These are phyloP conservation scores for Rheum nobile DNA, from an alignment of 148 eudicot species.

Conservation along the genomic window DNA sequence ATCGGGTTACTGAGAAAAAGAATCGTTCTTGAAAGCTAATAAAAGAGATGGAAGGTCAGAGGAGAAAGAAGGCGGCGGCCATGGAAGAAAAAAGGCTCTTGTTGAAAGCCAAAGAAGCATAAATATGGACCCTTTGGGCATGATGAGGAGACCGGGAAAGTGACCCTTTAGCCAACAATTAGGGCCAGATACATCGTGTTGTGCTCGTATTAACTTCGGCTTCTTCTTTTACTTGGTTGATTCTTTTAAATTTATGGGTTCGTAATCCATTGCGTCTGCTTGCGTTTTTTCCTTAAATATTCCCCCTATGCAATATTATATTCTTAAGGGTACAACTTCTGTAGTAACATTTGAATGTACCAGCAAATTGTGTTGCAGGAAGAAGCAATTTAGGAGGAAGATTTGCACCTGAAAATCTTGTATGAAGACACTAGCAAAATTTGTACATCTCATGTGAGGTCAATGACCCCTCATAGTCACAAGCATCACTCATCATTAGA, in stretches of 20 bases:
- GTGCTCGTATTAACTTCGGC: not conserved
- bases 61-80: not conserved
- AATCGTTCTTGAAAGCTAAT: not conserved
- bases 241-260: not conserved
- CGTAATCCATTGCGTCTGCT: too few species aligned
- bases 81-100: conserved; percentile 3
- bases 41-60: not conserved
- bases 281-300: too few species aligned
- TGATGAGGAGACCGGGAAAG: conserved; percentile 13
- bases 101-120: not conserved
- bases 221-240: not conserved
- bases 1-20: not conserved
- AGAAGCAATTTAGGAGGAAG: too few species aligned
- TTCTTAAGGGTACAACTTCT: too few species aligned
- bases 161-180: not conserved
- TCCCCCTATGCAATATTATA: too few species aligned
- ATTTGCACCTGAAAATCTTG: too few species aligned
- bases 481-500: not conserved
- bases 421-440: too few species aligned
- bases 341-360: too few species aligned
- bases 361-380: too few species aligned
- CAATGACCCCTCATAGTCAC: not conserved
- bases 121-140: conserved; percentile 7
- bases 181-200: not conserved
- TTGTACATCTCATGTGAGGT: too few species aligned